Conservation (phyloP, 108 stramenopile genomes). For the Nitzschia putrida region DNA sequence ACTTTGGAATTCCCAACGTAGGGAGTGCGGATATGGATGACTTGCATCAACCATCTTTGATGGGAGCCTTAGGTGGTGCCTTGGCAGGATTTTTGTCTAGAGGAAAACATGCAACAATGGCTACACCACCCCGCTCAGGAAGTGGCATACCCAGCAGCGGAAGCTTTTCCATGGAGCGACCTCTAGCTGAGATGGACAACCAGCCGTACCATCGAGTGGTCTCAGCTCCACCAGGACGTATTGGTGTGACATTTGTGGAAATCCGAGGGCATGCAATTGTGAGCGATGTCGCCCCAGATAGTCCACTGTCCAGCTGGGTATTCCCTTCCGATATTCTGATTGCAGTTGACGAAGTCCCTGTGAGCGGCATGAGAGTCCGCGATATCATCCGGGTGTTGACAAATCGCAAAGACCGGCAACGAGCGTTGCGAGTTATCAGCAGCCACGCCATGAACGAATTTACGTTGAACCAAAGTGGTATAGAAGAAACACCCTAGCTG, state of each 20-base stretch:
- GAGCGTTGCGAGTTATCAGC: constrained; percentile 77
- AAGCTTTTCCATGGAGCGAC: constrained; percentile 28
- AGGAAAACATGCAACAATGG: constrained; percentile 39
- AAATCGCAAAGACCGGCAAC: constrained; percentile 58
- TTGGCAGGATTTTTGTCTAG: constrained; percentile 70
- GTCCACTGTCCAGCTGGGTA: constrained; percentile 78
- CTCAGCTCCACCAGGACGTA: constrained; percentile 82
- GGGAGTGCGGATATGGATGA: constrained; percentile 28
- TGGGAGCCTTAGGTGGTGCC: constrained; percentile 79
- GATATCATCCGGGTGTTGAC: constrained; percentile 82
- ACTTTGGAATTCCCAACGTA: constrained; percentile 26
- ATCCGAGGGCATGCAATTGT: constrained; percentile 87
- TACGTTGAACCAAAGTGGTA: constrained; percentile 34
- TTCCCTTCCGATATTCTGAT: constrained; percentile 81
- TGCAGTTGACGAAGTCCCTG: constrained; percentile 82
- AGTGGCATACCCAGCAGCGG: constrained; percentile 11
- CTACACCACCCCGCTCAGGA: constrained; percentile 6
- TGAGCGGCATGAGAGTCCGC: constrained; percentile 77
- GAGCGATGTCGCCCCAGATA: constrained; percentile 67
- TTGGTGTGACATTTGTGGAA: constrained; percentile 83
- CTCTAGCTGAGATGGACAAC: constrained; percentile 30
- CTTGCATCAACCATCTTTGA: constrained; percentile 27
- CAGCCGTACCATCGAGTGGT: constrained; percentile 82
- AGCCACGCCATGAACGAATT: constrained; percentile 75
- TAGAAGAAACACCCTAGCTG: neutral